phyloP scores from a whole-genome alignment of 2,329 filamentous ascomycete genomes.

The Diaporthe caulivora region DNA sequence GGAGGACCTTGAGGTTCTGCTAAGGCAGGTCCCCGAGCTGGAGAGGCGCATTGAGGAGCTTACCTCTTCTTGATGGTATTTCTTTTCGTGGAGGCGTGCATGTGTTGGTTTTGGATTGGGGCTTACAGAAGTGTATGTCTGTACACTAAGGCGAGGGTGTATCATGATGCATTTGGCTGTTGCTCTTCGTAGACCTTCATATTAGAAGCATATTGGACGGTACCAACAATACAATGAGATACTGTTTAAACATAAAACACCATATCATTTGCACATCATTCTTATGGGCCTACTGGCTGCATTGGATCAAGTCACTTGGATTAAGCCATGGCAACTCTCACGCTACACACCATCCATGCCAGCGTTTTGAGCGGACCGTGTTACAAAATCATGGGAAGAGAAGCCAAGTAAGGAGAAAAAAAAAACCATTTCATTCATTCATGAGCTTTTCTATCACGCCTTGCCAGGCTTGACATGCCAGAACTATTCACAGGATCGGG shows the following conservation, averaged over 20 bases:
- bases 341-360: not conserved
- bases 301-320: not conserved
- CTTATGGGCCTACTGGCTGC: not conserved
- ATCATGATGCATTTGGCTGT: not conserved
- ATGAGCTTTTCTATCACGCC: conserved; percentile 6
- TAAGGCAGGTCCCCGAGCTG: conserved; percentile 88
- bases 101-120: not conserved
- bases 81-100: not conserved
- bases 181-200: not conserved
- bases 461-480: not conserved
- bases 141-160: not conserved
- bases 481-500: not conserved
- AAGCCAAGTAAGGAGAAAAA: no score
- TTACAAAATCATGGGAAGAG: not conserved
- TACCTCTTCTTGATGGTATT: conserved; percentile 57
- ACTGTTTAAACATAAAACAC: not conserved
- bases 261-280: no score
- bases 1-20: conserved; percentile 88
- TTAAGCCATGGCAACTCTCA: not conserved
- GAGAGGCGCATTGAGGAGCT: conserved; percentile 88
- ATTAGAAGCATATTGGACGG: conserved; percentile 10
- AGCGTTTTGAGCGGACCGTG: not conserved
- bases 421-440: conserved; percentile 14
- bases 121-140: not conserved
- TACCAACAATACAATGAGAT: not conserved